These are phyloP conservation scores for Gossypium raimondii DNA, from an alignment of 345 rosid species.

Conservation along the genomic window DNA sequence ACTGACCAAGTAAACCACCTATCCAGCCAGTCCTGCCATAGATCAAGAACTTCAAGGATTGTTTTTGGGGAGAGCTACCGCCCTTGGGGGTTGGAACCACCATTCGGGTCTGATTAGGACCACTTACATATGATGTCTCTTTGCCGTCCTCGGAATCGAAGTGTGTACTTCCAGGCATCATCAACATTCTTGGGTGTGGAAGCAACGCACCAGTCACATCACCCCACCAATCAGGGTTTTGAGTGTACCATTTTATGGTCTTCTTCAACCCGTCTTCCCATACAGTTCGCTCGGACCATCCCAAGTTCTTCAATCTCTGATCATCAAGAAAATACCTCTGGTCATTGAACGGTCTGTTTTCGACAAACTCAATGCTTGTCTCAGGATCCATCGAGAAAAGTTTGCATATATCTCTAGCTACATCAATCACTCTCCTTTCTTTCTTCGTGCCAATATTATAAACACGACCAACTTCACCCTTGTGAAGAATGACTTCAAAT, in stretches of 20 bases:
- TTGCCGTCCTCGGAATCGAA: neutral
- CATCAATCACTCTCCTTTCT: neutral
- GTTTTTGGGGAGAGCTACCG: neutral
- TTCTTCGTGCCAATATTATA: neutral
- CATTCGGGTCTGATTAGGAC: neutral
- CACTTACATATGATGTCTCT: neutral
- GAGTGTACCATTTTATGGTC: neutral
- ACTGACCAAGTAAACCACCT: neutral
- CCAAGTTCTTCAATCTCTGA: neutral
- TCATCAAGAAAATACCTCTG: neutral
- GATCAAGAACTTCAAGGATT: neutral
- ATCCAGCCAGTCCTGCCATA: neutral
- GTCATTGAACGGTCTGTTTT: neutral
- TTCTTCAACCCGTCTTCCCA: neutral
- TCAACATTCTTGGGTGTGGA: neutral
- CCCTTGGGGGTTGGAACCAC: neutral
- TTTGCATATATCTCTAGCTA: neutral
- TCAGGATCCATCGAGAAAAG: neutral
- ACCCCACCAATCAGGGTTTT: neutral
- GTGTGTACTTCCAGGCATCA: neutral
- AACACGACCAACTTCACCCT: neutral
- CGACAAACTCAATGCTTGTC: neutral
- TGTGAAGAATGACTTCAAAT: neutral
- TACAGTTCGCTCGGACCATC: neutral
- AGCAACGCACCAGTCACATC: neutral